These are phyloP conservation scores for Solanum sparsipilum DNA, from an alignment of 257 asterid genomes.

Conservation along the genomic window DNA sequence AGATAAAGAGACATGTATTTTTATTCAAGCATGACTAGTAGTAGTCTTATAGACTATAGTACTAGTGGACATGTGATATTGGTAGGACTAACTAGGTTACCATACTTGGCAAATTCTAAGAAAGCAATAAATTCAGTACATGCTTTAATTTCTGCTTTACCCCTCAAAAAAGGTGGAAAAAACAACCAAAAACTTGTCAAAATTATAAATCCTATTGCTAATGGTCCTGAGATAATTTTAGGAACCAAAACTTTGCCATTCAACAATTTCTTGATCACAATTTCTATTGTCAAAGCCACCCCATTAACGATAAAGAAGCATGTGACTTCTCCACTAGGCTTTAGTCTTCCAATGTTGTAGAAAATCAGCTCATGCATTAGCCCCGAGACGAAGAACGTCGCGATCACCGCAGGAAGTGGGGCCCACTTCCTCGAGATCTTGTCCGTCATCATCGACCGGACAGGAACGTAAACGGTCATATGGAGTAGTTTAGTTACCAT, in stretches of 20 bases:
- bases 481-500: conserved; percentile 5
- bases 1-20: too few relatives aligned
- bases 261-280: conserved; percentile 19
- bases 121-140: conserved; percentile 42
- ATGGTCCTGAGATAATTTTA: conserved; percentile 13
- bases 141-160: conserved; percentile 21
- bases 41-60: neutral
- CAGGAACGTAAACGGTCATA: conserved; percentile 17
- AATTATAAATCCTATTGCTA: conserved; percentile 21
- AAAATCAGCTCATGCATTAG: conserved; percentile 48
- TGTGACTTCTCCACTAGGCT: conserved; percentile 31
- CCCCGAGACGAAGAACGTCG: conserved; percentile 40
- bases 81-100: conserved; percentile 23
- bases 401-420: conserved; percentile 17
- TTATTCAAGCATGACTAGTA: neutral
- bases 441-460: neutral
- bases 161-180: conserved; percentile 39
- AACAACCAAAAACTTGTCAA: conserved; percentile 37
- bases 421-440: conserved; percentile 11
- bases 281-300: conserved; percentile 20
- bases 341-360: conserved; percentile 31
- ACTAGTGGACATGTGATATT: conserved; percentile 30
- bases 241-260: conserved; percentile 6
- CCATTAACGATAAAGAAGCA: conserved; percentile 39
- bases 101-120: conserved; percentile 20